Evolutionary conservation across 2,329 filamentous ascomycete genomes (phyloP).

Genomic region (Tolypocladium pustulatum): DNA sequence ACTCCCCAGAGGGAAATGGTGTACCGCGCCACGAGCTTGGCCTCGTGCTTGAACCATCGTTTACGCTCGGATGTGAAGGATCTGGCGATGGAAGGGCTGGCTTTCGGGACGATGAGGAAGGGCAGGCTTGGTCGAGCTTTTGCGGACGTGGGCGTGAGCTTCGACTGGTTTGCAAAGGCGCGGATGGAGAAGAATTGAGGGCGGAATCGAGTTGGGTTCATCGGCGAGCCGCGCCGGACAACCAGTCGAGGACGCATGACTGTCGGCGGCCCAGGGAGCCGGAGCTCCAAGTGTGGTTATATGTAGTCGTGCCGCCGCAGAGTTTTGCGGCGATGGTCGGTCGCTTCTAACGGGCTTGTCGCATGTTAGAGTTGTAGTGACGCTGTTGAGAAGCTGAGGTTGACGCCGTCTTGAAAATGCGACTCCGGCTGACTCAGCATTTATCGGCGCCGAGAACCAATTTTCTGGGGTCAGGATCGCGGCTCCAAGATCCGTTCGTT

Average conservation of each 20-base stretch:
- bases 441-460: not conserved
- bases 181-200: constrained; percentile 12
- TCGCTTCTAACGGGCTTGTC: not conserved
- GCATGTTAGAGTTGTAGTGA: not conserved
- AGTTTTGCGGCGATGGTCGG: not conserved
- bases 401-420: not conserved
- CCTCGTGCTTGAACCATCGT: constrained; percentile 58
- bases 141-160: constrained; percentile 16
- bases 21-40: constrained; percentile 59
- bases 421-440: not conserved
- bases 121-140: constrained; percentile 26
- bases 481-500: not conserved
- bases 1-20: constrained; percentile 56
- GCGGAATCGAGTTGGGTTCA: constrained; percentile 5
- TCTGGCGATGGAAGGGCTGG: constrained; percentile 49
- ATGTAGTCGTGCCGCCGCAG: not conserved
- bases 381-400: not conserved
- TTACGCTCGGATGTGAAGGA: constrained; percentile 72
- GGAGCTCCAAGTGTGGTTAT: not conserved
- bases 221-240: constrained; percentile 18
- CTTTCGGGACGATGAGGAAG: constrained; percentile 37
- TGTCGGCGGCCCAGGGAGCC: constrained; percentile 4
- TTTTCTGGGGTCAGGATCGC: not conserved
- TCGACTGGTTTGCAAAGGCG: constrained; percentile 16
- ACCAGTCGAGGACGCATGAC: constrained; percentile 29